Evolutionary conservation across 2,329 filamentous ascomycete species (phyloP).

Genomic region (Calycina marina): DNA sequence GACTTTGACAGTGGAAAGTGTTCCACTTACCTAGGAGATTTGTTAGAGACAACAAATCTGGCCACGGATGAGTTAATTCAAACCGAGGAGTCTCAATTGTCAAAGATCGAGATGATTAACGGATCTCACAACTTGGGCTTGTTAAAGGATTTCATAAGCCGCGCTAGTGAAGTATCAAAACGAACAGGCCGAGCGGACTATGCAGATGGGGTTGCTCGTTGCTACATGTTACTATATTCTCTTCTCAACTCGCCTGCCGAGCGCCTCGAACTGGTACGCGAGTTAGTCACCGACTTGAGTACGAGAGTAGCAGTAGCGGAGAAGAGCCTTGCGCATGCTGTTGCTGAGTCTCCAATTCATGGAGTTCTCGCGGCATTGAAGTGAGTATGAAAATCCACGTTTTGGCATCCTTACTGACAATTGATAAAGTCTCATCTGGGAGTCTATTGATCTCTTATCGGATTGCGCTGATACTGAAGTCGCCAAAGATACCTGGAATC

Average conservation of each 20-base stretch:
- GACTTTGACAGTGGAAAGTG: constrained; percentile 6
- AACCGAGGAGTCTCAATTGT: neutral
- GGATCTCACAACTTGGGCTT: constrained; percentile 13
- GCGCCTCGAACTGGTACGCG: constrained; percentile 36
- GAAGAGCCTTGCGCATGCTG: constrained; percentile 49
- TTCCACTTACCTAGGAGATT: neutral
- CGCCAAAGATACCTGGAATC: constrained; percentile 8
- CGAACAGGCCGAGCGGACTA: constrained; percentile 76
- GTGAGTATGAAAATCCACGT: constrained; percentile 24
- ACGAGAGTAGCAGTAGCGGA: constrained; percentile 48
- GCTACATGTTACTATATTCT: constrained; percentile 54
- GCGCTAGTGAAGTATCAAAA: constrained; percentile 44
- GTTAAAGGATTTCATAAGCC: constrained; percentile 32
- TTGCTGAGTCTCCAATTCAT: constrained; percentile 52
- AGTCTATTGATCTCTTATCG: constrained; percentile 8
- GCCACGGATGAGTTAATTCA: neutral
- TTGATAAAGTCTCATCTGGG: constrained; percentile 15
- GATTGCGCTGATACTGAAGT: constrained; percentile 1
- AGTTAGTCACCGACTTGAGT: constrained; percentile 47
- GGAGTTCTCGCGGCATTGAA: constrained; percentile 53
- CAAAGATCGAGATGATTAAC: neutral
- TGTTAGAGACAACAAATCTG: neutral
- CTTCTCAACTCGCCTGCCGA: constrained; percentile 32
- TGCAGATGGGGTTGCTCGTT: constrained; percentile 75
- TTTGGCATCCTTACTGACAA: constrained; percentile 1